A percentile compares a stretch with the other conserved stretches of the same genome.
phyloP scores from a whole-genome alignment of 2,329 filamentous ascomycete species.

The Paraconiothyrium brasiliense region DNA sequence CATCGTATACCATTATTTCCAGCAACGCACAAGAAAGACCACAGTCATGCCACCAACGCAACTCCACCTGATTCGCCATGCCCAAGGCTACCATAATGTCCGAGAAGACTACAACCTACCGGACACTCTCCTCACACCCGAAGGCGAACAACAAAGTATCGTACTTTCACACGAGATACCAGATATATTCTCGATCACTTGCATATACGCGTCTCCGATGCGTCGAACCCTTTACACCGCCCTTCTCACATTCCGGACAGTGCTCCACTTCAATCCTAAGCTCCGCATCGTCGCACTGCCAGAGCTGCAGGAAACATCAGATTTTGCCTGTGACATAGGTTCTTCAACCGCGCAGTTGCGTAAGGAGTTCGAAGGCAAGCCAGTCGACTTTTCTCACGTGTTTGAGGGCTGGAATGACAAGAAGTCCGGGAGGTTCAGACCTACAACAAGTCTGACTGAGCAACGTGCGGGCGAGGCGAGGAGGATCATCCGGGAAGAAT shows the following conservation, averaged over 20 bases:
- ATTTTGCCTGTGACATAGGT: conserved; percentile 78
- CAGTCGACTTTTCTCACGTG: conserved; percentile 70
- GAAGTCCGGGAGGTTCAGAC: conserved; percentile 39
- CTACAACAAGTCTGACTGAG: conserved; percentile 48
- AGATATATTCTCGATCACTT: conserved; percentile 58
- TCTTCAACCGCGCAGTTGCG: conserved; percentile 51
- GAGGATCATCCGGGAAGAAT: conserved; percentile 18
- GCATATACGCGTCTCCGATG: conserved; percentile 79
- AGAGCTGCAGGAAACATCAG: conserved; percentile 79
- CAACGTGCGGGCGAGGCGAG: conserved; percentile 18
- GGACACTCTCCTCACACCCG: conserved; percentile 79
- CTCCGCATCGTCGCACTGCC: conserved; percentile 68
- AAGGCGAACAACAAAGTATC: conserved; percentile 76
- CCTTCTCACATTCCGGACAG: conserved; percentile 70
- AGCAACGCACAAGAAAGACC: not conserved
- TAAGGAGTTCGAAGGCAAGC: conserved; percentile 67
- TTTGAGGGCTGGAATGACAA: conserved; percentile 66
- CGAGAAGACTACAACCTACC: conserved; percentile 72
- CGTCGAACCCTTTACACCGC: conserved; percentile 81
- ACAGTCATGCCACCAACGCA: conserved; percentile 20
- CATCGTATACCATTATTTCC: not conserved
- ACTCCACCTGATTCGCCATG: conserved; percentile 70
- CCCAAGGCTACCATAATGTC: conserved; percentile 81
- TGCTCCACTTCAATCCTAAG: conserved; percentile 39
- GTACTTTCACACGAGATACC: conserved; percentile 59